Base-by-base conservation (phyloP, 192 early-diverging fungal species). In the Piromyces sp. region DNA sequence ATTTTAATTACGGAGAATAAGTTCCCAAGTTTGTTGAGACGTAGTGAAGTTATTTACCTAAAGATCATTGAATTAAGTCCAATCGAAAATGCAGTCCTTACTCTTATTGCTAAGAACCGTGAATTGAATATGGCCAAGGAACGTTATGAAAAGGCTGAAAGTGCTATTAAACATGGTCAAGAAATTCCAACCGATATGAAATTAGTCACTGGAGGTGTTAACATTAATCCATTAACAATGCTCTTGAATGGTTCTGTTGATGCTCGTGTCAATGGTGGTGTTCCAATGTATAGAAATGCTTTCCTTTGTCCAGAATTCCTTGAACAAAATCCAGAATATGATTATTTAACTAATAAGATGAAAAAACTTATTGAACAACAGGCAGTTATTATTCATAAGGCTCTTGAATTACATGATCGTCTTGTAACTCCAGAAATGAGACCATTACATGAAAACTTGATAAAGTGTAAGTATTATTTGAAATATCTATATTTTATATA, bases 241-340 rank as follows among this genome's bases (percentile, higher is more conserved):
- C 88, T 92, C 13, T 82, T 95, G n/a, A 94, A 93, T 80, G 94
- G 94, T 37, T 92, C 94, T 6, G 90, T 95, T 0, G 94, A 95
- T 87, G 94, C 94, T 14, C 94, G 93, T 14, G 92, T 95, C 3
- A 95, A 95, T 87, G 94, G 94, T 30, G 94, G 94, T 31, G 86
- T 95, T 6, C 90, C 91, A 30, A 91, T 95, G 89, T 95, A 95
- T 83, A 86, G 87, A 81, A 87, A 85, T 33, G 92, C 93, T 0
- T 95, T 95, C 83, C 85, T 94, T 30, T 83, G 82, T 22, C 79
- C 83, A 9, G 82, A 84, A n/a, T 90, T 87, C 81, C 81, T 80
- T 51, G 81, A 81, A 22, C 38, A 87, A 19, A 81, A 90, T 81
- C 84, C 87, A 30, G 87, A 90, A 36, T 88, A 85, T 42, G 84